Percentiles rank a stretch among this genome's conserved stretches.
Conservation (phyloP, 441 rosid genomes). For the Populus hybrid region DNA sequence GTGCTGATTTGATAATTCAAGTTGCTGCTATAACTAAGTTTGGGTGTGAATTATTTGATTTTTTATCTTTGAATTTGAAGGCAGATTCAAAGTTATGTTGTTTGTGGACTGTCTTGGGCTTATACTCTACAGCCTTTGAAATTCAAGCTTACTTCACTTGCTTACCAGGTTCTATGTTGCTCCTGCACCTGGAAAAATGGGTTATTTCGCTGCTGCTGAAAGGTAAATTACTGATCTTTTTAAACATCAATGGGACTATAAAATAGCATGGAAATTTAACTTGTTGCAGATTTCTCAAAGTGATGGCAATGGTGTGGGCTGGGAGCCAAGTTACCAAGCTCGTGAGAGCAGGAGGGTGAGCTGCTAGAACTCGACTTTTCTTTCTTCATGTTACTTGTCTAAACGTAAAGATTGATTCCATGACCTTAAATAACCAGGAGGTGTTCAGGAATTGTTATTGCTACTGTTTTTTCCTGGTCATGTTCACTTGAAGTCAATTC, state of each 20-base stretch:
- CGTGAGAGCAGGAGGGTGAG: slow-evolving; percentile 85
- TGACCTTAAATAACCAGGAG: not conserved
- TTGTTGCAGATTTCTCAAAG: slow-evolving; percentile 70
- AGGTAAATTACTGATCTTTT: slow-evolving; percentile 41
- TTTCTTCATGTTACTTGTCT: not conserved
- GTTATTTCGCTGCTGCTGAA: slow-evolving; percentile 68
- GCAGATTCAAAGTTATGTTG: not conserved
- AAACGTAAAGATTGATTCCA: not conserved
- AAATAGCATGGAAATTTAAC: slow-evolving; percentile 7
- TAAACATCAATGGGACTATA: slow-evolving; percentile 8
- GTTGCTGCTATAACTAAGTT: not conserved
- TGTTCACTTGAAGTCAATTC: not conserved
- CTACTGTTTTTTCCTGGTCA: not conserved
- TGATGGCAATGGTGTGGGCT: slow-evolving; percentile 98
- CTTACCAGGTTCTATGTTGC: slow-evolving; percentile 77
- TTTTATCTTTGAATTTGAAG: not conserved
- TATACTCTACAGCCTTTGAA: not conserved
- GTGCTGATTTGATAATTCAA: not conserved
- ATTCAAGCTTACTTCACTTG: slow-evolving; percentile 11
- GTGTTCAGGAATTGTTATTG: not conserved
- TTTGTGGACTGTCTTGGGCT: not conserved
- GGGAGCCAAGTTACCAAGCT: slow-evolving; percentile 97
- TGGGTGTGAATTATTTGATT: not conserved
- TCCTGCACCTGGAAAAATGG: slow-evolving; percentile 81
- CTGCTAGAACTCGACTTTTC: slow-evolving; percentile 20